A percentile compares a stretch with the other conserved stretches of the same genome.
These are phyloP conservation scores for Antrodiella citrinella DNA, from an alignment of 768 basidiomycete genomes.

Conservation along the genomic window DNA sequence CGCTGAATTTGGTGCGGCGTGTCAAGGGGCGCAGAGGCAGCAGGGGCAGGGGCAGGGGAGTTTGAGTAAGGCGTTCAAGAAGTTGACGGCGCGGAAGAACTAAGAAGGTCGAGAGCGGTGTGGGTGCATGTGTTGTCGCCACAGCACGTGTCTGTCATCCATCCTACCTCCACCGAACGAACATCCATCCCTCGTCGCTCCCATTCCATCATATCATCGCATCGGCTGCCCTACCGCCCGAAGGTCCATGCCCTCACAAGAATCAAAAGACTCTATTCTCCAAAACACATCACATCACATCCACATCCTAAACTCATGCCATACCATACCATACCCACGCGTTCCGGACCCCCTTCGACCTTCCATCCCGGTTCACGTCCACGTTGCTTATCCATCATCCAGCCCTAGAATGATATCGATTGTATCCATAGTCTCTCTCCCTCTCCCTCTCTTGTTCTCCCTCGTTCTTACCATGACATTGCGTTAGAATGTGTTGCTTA, in stretches of 20 bases:
- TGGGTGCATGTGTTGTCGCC: too few species aligned
- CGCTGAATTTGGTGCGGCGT: conserved; percentile 19
- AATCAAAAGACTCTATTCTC: too few species aligned
- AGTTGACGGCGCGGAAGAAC: conserved; percentile 11
- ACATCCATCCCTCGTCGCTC: background rate
- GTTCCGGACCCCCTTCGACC: background rate
- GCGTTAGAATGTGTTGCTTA: background rate
- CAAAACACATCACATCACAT: background rate
- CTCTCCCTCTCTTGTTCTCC: background rate
- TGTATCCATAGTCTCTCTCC: background rate
- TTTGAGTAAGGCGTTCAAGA: conserved; percentile 4
- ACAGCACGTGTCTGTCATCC: too few species aligned
- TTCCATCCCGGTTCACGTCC: background rate
- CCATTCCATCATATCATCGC: background rate
- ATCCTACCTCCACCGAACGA: too few species aligned
- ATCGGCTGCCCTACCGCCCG: too few species aligned
- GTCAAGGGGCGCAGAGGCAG: background rate
- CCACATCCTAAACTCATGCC: background rate
- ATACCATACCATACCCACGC: background rate
- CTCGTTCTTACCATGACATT: background rate
- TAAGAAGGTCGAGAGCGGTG: too few species aligned
- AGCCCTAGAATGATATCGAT: background rate
- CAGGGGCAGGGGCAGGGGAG: background rate
- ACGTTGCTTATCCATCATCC: background rate
- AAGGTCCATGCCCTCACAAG: too few species aligned